These are phyloP conservation scores for Yarrowia keelungensis DNA, from an alignment of 805 yeast species.

Conservation along the genomic window DNA sequence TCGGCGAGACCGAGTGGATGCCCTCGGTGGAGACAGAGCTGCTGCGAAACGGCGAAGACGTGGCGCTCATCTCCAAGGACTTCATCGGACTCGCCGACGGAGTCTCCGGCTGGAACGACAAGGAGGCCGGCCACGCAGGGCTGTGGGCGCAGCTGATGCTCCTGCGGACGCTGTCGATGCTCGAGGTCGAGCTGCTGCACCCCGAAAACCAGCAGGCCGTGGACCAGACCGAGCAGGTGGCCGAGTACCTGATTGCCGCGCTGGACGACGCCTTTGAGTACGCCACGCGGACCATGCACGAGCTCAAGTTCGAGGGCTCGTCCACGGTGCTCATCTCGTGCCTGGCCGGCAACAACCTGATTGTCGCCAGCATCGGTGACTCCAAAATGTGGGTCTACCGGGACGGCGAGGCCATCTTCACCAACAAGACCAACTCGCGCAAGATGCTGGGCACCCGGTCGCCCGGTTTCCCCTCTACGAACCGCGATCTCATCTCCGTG, in stretches of 20 bases:
- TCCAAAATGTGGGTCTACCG: conserved; percentile 41
- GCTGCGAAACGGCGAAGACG: conserved; percentile 40
- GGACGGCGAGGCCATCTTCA: conserved; percentile 40
- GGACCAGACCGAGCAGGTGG: conserved; percentile 29
- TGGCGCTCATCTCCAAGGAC: conserved; percentile 39
- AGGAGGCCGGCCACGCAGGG: conserved; percentile 40
- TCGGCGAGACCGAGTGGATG: conserved; percentile 38
- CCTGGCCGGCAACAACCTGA: conserved; percentile 40
- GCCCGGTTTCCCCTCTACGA: conserved; percentile 38
- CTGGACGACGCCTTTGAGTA: conserved; percentile 41
- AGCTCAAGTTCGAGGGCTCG: conserved; percentile 39
- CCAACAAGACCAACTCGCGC: conserved; percentile 39
- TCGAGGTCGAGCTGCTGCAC: conserved; percentile 37
- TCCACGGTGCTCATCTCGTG: conserved; percentile 41
- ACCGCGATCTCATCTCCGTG: conserved; percentile 12
- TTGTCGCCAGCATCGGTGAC: conserved; percentile 41
- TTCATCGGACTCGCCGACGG: conserved; percentile 41
- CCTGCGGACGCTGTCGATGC: conserved; percentile 40
- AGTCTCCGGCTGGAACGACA: conserved; percentile 41
- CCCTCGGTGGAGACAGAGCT: conserved; percentile 33
- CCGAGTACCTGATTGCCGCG: conserved; percentile 39
- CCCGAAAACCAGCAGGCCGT: conserved; percentile 38
- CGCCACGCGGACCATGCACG: conserved; percentile 39
- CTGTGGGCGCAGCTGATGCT: conserved; percentile 41
- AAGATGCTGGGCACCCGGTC: conserved; percentile 41